These are phyloP conservation scores for Scutellaria barbata DNA, from an alignment of 257 asterid species.

Conservation along the genomic window DNA sequence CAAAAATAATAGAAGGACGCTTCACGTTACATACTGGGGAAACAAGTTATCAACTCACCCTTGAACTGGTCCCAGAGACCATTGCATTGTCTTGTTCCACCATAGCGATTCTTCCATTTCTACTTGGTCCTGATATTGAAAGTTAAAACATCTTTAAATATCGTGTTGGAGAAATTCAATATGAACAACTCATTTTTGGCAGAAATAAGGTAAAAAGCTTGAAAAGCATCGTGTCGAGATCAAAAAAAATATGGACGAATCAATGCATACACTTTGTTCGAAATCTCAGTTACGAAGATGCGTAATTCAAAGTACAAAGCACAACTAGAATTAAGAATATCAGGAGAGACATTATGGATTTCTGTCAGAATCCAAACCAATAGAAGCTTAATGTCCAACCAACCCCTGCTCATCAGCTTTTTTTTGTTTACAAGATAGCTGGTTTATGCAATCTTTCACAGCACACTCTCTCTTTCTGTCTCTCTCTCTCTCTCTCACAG, in stretches of 20 bases:
- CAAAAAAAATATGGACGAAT: background rate
- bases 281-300: background rate
- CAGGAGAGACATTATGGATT: constrained; percentile 10
- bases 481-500: background rate
- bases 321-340: background rate
- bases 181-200: background rate
- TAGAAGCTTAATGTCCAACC: constrained; percentile 16
- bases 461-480: background rate
- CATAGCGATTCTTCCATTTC: constrained; percentile 47
- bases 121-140: constrained; percentile 61
- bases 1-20: background rate
- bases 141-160: constrained; percentile 28
- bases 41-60: constrained; percentile 52
- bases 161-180: constrained; percentile 28
- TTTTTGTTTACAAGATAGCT: constrained; percentile 15
- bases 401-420: constrained; percentile 10
- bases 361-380: background rate
- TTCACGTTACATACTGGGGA: constrained; percentile 11
- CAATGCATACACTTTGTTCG: background rate
- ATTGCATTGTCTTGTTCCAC: constrained; percentile 52
- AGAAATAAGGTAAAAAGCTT: constrained; percentile 11
- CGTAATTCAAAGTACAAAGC: background rate
- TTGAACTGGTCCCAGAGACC: constrained; percentile 48
- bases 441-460: background rate
- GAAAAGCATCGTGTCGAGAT: background rate